A percentile compares a stretch with the other conserved stretches of the same genome.
Conservation (phyloP, 2,329 filamentous ascomycete genomes). For the Fusarium verticillioides region DNA sequence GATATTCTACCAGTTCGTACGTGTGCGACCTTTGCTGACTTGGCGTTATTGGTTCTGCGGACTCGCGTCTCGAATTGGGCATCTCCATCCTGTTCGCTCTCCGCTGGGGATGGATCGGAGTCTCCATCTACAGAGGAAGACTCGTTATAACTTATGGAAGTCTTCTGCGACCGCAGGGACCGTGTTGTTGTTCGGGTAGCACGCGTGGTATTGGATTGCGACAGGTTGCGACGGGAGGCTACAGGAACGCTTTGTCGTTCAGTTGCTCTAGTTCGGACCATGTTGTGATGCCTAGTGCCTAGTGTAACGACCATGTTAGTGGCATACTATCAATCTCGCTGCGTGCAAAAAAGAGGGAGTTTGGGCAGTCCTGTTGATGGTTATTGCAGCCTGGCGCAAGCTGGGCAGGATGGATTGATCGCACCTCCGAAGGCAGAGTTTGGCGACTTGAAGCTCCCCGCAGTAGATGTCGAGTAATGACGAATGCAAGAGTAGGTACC, state of each 20-base stretch:
- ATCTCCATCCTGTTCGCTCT: slow-evolving; percentile 24
- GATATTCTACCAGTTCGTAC: slow-evolving; percentile 9
- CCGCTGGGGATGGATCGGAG: slow-evolving; percentile 21
- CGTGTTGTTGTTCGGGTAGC: slow-evolving; percentile 15
- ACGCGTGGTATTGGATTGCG: slow-evolving; percentile 28
- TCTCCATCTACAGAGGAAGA: slow-evolving; percentile 24
- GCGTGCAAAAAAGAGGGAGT: not conserved
- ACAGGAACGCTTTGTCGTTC: slow-evolving; percentile 17
- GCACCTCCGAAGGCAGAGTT: slow-evolving; percentile 24
- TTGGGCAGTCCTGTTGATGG: not conserved
- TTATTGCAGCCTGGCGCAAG: slow-evolving; percentile 23
- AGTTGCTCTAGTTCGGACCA: slow-evolving; percentile 47
- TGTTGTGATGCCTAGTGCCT: slow-evolving; percentile 19
- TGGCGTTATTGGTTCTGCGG: slow-evolving; percentile 2
- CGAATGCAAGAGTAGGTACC: not conserved
- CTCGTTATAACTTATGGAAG: slow-evolving; percentile 9
- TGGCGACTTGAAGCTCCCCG: not conserved
- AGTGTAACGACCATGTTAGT: slow-evolving; percentile 17
- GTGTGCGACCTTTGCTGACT: not conserved
- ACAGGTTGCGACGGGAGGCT: slow-evolving; percentile 39
- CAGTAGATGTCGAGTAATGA: not conserved
- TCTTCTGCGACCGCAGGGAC: slow-evolving; percentile 31
- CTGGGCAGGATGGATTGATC: slow-evolving; percentile 8
- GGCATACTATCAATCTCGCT: not conserved
- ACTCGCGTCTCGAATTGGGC: slow-evolving; percentile 5